Evolutionary conservation across 805 yeast genomes (phyloP).

Genomic region (Yamadazyma nakazawae): DNA sequence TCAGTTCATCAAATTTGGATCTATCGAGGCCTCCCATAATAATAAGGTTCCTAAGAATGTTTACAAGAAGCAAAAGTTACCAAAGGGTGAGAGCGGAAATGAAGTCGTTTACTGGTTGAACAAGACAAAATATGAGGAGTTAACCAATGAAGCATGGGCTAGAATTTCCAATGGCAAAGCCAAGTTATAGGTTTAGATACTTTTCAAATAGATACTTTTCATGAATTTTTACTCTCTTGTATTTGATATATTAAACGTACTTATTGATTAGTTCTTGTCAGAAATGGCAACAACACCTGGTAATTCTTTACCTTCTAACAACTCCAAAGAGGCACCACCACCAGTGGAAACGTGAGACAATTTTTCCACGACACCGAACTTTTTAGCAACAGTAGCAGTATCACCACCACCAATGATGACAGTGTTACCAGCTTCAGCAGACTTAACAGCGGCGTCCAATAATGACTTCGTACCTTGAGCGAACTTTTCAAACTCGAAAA

Average conservation of each 20-base stretch:
- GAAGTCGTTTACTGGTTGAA: constrained; percentile 74
- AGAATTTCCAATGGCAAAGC: constrained; percentile 34
- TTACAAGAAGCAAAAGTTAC: constrained; percentile 64
- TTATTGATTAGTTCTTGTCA: constrained; percentile 43
- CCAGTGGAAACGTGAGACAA: constrained; percentile 98
- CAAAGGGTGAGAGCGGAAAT: constrained; percentile 58
- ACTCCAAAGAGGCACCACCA: constrained; percentile 99
- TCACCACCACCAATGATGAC: constrained; percentile 99
- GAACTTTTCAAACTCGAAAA: constrained; percentile 92
- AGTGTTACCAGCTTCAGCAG: constrained; percentile 84
- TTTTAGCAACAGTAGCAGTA: constrained; percentile 98
- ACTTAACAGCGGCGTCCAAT: constrained; percentile 82
- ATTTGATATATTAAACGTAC: neutral
- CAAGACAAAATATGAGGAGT: constrained; percentile 49
- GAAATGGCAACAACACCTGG: constrained; percentile 97
- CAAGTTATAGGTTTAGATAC: constrained; percentile 25
- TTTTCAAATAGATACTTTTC: neutral
- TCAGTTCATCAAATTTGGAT: constrained; percentile 62
- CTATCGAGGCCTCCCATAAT: constrained; percentile 69
- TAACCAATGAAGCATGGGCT: constrained; percentile 59
- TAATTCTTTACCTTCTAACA: constrained; percentile 96
- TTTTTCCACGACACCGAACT: constrained; percentile 94
- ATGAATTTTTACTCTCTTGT: neutral
- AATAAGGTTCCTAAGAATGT: constrained; percentile 74
- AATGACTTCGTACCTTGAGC: constrained; percentile 88